These are phyloP conservation scores for Craspedostauros australis DNA, from an alignment of 108 stramenopile genomes.

Conservation along the genomic window DNA sequence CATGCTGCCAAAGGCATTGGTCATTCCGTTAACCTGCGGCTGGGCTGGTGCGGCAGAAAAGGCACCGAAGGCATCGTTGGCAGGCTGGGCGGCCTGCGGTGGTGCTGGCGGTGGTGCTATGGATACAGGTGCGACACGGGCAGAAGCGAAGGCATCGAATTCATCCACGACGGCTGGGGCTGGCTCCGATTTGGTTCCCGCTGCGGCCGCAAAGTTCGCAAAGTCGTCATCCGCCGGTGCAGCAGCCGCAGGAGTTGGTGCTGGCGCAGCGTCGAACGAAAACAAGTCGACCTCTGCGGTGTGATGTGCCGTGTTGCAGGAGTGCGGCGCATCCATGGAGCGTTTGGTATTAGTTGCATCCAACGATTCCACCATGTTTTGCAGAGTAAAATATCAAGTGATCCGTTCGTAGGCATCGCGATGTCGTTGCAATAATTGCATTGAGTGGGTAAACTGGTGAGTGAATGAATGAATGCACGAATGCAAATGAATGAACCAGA, in stretches of 20 bases:
- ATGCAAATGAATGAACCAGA: neutral
- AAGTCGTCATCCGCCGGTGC: slow-evolving; percentile 13
- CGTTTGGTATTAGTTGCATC: too few relatives aligned
- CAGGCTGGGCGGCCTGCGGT: slow-evolving; percentile 18
- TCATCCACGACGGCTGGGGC: slow-evolving; percentile 30
- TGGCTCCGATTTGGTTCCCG: slow-evolving; percentile 25
- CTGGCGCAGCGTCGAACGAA: slow-evolving; percentile 42
- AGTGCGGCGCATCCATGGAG: too few relatives aligned
- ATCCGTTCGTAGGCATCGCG: too few relatives aligned
- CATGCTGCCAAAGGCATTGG: slow-evolving; percentile 27
- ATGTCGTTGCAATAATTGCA: too few relatives aligned
- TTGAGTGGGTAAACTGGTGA: slow-evolving; percentile 15
- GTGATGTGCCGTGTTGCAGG: too few relatives aligned
- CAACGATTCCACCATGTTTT: too few relatives aligned
- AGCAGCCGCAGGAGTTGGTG: slow-evolving; percentile 20
- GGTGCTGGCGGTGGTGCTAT: slow-evolving; percentile 23
- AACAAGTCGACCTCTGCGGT: slow-evolving; percentile 62
- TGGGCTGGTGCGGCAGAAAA: slow-evolving; percentile 46
- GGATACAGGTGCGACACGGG: slow-evolving; percentile 17
- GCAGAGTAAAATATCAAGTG: too few relatives aligned
- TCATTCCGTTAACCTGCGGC: slow-evolving; percentile 14
- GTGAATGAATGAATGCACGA: neutral
- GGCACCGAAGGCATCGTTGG: slow-evolving; percentile 45
- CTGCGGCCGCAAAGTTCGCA: slow-evolving; percentile 23
- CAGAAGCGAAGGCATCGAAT: slow-evolving; percentile 36